Conservation (phyloP, 2,329 filamentous ascomycete genomes). For the Claviceps africana region DNA sequence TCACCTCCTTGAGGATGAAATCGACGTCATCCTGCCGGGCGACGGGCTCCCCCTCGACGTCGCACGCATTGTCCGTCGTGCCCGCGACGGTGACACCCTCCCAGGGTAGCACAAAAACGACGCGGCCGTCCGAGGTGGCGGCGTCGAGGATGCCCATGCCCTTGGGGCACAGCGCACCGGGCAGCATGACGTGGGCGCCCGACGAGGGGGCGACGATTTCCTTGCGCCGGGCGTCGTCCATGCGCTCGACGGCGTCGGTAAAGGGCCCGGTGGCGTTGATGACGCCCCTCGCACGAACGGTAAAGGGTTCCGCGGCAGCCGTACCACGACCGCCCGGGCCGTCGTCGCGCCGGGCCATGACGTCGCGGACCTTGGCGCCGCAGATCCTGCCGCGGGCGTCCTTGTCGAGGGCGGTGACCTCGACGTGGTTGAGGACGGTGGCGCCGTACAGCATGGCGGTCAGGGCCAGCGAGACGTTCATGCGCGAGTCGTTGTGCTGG, state of each 20-base stretch:
- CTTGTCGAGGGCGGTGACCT: slow-evolving; percentile 63
- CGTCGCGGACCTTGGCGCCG: slow-evolving; percentile 42
- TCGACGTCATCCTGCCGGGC: slow-evolving; percentile 66
- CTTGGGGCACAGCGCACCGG: slow-evolving; percentile 63
- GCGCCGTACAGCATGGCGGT: slow-evolving; percentile 69
- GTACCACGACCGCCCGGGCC: too few relatives aligned
- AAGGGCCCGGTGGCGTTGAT: slow-evolving; percentile 79
- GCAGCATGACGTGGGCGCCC: slow-evolving; percentile 71
- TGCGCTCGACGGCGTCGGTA: slow-evolving; percentile 63
- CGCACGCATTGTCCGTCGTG: slow-evolving; percentile 63
- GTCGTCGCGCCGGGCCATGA: slow-evolving; percentile 43
- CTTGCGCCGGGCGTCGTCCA: slow-evolving; percentile 56
- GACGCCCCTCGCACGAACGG: slow-evolving; percentile 63
- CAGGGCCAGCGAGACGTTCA: slow-evolving; percentile 73
- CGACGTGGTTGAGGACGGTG: slow-evolving; percentile 68
- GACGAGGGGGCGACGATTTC: slow-evolving; percentile 70
- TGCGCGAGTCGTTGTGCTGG: slow-evolving; percentile 75
- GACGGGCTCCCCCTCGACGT: slow-evolving; percentile 53
- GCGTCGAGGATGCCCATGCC: slow-evolving; percentile 77
- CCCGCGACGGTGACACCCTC: slow-evolving; percentile 76
- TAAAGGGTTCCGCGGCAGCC: slow-evolving; percentile 40
- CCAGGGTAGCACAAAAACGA: slow-evolving; percentile 81
- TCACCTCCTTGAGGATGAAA: slow-evolving; percentile 69
- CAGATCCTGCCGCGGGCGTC: slow-evolving; percentile 53
- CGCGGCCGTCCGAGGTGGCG: slow-evolving; percentile 67